Conservation (phyloP, 345 rosid species). For the Barbarea vulgaris region DNA sequence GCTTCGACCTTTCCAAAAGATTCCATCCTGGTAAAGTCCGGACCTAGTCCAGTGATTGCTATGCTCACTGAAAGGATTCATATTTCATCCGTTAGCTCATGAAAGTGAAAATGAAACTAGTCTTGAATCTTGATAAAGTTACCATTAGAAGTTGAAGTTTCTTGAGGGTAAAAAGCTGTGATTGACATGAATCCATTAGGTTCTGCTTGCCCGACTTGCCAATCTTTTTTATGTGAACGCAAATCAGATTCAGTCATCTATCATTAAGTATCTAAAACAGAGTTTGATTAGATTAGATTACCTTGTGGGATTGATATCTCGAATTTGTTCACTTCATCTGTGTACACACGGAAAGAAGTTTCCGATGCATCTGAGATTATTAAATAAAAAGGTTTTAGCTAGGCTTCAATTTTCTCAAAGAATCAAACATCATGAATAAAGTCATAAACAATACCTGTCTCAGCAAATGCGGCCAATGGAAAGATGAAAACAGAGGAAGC, state of each 20-base stretch:
- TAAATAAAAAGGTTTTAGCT: neutral
- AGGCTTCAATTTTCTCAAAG: slow-evolving; percentile 31
- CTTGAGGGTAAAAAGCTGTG: slow-evolving; percentile 82
- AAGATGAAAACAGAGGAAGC: slow-evolving; percentile 52
- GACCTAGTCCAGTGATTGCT: slow-evolving; percentile 77
- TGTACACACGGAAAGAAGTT: slow-evolving; percentile 58
- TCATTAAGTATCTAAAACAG: neutral
- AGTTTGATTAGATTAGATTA: slow-evolving; percentile 32
- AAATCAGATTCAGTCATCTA: neutral
- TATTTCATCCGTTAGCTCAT: neutral
- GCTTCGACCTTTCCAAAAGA: slow-evolving; percentile 95
- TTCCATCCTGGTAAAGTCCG: slow-evolving; percentile 87
- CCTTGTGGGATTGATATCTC: slow-evolving; percentile 84
- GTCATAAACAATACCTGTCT: slow-evolving; percentile 33
- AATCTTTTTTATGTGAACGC: slow-evolving; percentile 48
- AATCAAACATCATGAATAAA: neutral
- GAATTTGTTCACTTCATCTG: slow-evolving; percentile 79
- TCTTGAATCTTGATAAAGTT: neutral
- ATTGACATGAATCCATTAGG: slow-evolving; percentile 77
- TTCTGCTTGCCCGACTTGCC: slow-evolving; percentile 77
- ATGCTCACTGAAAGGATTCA: slow-evolving; percentile 35
- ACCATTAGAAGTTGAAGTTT: slow-evolving; percentile 68
- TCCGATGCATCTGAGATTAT: slow-evolving; percentile 41
- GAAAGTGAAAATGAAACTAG: too few relatives aligned
- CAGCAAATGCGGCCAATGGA: slow-evolving; percentile 56